Evolutionary conservation across 2,329 filamentous ascomycete genomes (phyloP).

Genomic region (Verticillium klebahnii): DNA sequence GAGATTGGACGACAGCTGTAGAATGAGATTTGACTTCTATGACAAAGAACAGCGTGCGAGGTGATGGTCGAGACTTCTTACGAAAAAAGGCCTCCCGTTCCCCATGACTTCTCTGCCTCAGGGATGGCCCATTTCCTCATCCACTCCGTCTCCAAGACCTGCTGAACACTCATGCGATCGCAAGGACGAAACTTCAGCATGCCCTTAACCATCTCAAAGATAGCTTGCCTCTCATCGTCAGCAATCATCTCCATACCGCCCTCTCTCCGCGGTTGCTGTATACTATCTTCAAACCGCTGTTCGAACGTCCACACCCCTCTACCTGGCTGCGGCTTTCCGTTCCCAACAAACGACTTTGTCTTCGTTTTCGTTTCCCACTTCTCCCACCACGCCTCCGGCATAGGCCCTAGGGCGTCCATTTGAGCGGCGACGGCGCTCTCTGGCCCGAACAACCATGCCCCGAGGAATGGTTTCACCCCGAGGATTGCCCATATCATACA

Average conservation of each 20-base stretch:
- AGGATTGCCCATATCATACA: slow-evolving; percentile 30
- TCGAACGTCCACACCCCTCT: slow-evolving; percentile 18
- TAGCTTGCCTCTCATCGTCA: slow-evolving; percentile 8
- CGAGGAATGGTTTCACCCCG: slow-evolving; percentile 21
- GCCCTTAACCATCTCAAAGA: slow-evolving; percentile 10
- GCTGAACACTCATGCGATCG: slow-evolving; percentile 9
- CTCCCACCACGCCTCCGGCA: slow-evolving; percentile 11
- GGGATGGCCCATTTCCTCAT: slow-evolving; percentile 12
- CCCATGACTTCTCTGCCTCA: slow-evolving; percentile 4
- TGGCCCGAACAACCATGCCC: slow-evolving; percentile 15
- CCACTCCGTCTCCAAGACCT: slow-evolving; percentile 12
- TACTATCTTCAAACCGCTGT: slow-evolving; percentile 22
- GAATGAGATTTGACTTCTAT: too few species aligned
- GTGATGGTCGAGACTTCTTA: background rate
- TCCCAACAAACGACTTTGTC: slow-evolving; percentile 6
- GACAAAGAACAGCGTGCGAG: too few species aligned
- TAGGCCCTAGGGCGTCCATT: slow-evolving; percentile 23
- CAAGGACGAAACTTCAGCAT: slow-evolving; percentile 13
- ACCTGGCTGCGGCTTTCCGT: slow-evolving; percentile 5
- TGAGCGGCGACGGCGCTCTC: slow-evolving; percentile 24
- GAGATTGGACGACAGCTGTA: too few species aligned
- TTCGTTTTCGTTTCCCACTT: slow-evolving; percentile 5
- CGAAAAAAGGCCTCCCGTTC: background rate
- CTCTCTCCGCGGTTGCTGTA: slow-evolving; percentile 20
- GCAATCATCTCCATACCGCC: slow-evolving; percentile 3